Evolutionary conservation across 1,284 basidiomycete species (phyloP), one percentile per base, ranked within the genome.

Genomic region (Thecaphora thlaspeos): DNA sequence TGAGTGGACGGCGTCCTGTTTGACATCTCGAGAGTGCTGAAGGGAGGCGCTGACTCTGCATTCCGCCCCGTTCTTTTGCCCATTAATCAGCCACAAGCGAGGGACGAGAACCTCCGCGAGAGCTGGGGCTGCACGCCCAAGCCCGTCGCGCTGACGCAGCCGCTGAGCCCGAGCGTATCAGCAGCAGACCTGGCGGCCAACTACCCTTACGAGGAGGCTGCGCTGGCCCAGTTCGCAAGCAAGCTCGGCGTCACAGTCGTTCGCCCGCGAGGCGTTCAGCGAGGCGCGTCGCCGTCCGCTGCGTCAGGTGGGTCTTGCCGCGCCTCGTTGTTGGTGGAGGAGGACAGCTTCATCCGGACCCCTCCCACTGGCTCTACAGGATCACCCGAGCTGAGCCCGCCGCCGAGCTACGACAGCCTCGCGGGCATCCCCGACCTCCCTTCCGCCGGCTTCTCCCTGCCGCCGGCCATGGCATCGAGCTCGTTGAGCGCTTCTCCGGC

Each of bases 111-210:
- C 9, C 70, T 83, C 47, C 76, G 83, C 8, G 78, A 76, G 12
- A 68, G 62, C 7, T 83, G 83, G 83, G 81, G 80, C 5, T 80
- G 70, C 51, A 57, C 63, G 41, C 60, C 62, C 38, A 72, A 67
- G 61, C 66, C 51, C 4, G 45, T 64, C 57, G 46, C 45, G 48
- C n/a, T 75, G 71, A 37, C 57, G 68, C 2, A 79, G 79, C 23
- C 63, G 76, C 11, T 78, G 79, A 44, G 71, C 9, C 52, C 56
- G 4, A 48, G 56, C 12, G 56, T 54, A 15, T 48, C 63, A 4
- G 62, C 62, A 0, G 61, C 61, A 3, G 62, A 69, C 46, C 52
- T 51, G 5, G 46, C 60, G 5, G 47, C 55, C 11, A 46, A 47
- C 41, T 46, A 47, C 43, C 46, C 56, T 1, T 54, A 46, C 17